Evolutionary conservation across 352 stramenopile species (phyloP), one percentile per base, ranked within the genome.

Genomic region (Pythium volutum): DNA sequence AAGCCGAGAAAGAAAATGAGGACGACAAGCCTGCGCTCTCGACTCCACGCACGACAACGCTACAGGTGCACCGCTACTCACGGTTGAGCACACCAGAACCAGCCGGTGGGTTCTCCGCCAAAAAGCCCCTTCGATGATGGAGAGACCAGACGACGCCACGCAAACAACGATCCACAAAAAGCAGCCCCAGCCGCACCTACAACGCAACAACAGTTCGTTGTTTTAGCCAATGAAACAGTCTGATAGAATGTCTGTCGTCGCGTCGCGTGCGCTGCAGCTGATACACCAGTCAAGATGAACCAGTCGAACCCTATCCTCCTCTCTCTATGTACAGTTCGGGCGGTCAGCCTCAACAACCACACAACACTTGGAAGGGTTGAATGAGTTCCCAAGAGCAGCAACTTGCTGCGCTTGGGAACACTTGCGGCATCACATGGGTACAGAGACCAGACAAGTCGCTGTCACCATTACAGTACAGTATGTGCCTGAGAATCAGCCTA

Each of bases 311-410:
- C 61, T 67, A 67, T 4, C 61, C 59, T 11, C 52, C 27, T 36
- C 48, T 66, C 59, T 59, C 50, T 60, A 59, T 66, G 59, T 60
- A 59, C 59, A 47, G 59, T 66, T 66, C 59, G 41, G n/a, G n/a
- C 36, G 20, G 26, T 36, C 8, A 27, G 34, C n/a, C 7, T 27
- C 23, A 20, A 59, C 53, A 59, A 59, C 42, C 6, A 4, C 39
- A 59, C 52, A 42, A 59, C 52, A 41, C 12, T 38, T 12, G 33
- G 12, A 38, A 38, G 33, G 33, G 7, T n/a, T n/a, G n/a, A 8
- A 36, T 10, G 31, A 36, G 31, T 36, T 36, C 14, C 31, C n/a
- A n/a, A n/a, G n/a, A n/a, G n/a, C n/a, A n/a, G n/a, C n/a, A n/a
- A n/a, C n/a, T n/a, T n/a, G n/a, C n/a, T n/a, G n/a, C n/a, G n/a